Conservation (phyloP, 2,329 filamentous ascomycete genomes). For the Pseudogymnoascus sp. region DNA sequence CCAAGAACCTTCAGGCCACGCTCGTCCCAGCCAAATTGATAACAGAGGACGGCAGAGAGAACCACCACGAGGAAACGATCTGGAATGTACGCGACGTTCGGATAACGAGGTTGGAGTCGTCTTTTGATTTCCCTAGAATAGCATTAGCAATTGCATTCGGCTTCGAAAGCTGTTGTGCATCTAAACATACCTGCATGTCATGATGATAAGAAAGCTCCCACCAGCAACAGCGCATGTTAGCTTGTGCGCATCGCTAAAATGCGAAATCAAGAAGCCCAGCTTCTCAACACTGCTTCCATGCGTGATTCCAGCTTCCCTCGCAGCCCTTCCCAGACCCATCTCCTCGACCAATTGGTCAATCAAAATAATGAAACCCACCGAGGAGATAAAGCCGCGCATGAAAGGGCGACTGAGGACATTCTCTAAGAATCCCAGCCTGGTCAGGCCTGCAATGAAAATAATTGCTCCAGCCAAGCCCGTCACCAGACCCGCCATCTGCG, state of each 20-base stretch:
- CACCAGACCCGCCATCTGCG: conserved; percentile 78
- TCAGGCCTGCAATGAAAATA: conserved; percentile 79
- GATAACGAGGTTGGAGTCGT: conserved; percentile 69
- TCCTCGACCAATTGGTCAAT: conserved; percentile 93
- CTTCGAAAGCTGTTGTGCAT: conserved; percentile 3
- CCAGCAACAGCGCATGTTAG: conserved; percentile 72
- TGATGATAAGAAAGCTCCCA: conserved; percentile 77
- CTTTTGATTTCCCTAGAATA: conserved; percentile 67
- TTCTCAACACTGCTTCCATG: conserved; percentile 87
- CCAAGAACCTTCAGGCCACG: conserved; percentile 79
- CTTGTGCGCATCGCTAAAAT: conserved; percentile 59
- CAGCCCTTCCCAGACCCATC: conserved; percentile 64
- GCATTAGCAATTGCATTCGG: conserved; percentile 15
- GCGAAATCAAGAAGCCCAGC: conserved; percentile 66
- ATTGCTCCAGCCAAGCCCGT: conserved; percentile 82
- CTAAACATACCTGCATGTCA: conserved; percentile 67
- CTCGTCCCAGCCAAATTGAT: conserved; percentile 68
- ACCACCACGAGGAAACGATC: conserved; percentile 89
- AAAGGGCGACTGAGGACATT: conserved; percentile 92
- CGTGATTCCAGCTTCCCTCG: conserved; percentile 54
- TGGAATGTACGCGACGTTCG: conserved; percentile 77
- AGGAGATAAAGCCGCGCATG: conserved; percentile 89
- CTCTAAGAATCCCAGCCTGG: conserved; percentile 84
- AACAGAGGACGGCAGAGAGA: conserved; percentile 72
- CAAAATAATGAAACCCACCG: conserved; percentile 91